Evolutionary conservation across 768 basidiomycete species (phyloP).

Genomic region (Suillus cothurnatus): DNA sequence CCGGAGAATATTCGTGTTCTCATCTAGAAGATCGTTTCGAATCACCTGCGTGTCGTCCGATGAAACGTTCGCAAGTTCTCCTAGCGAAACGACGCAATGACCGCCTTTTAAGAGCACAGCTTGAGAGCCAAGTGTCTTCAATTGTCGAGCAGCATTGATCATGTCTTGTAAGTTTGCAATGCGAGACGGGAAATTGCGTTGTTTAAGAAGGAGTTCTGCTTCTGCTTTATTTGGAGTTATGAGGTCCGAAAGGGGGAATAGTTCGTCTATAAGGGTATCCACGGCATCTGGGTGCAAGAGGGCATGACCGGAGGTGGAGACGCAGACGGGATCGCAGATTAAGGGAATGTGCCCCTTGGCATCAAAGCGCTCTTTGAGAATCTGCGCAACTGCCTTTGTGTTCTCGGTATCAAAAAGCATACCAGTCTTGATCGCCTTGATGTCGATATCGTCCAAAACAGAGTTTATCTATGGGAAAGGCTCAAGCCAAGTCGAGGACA

Average conservation of each 20-base stretch:
- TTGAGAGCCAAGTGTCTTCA: conserved; percentile 49
- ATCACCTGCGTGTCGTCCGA: conserved; percentile 39
- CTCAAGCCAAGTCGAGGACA: not conserved
- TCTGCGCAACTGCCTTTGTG: conserved; percentile 50
- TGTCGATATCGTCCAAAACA: conserved; percentile 70
- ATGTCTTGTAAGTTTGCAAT: conserved; percentile 60
- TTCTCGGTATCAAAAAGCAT: conserved; percentile 75
- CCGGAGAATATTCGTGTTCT: conserved; percentile 68
- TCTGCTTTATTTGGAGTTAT: conserved; percentile 89
- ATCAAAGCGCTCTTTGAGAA: conserved; percentile 48
- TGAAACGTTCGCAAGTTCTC: conserved; percentile 44
- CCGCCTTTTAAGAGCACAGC: conserved; percentile 87
- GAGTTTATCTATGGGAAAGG: conserved; percentile 54
- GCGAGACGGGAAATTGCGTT: conserved; percentile 23
- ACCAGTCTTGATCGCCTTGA: conserved; percentile 83
- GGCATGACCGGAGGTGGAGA: conserved; percentile 86
- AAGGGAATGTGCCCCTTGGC: conserved; percentile 46
- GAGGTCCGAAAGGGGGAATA: conserved; percentile 71
- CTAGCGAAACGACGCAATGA: conserved; percentile 53
- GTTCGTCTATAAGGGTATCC: conserved; percentile 52
- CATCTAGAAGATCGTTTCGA: conserved; percentile 46
- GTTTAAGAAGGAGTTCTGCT: conserved; percentile 66
- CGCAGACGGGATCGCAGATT: conserved; percentile 88
- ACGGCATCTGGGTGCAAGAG: conserved; percentile 72
- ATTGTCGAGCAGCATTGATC: conserved; percentile 52